A percentile compares a stretch with the other conserved stretches of the same genome.
phyloP scores from a whole-genome alignment of 164 flowering plant genomes.

The Vitis amurensis region DNA sequence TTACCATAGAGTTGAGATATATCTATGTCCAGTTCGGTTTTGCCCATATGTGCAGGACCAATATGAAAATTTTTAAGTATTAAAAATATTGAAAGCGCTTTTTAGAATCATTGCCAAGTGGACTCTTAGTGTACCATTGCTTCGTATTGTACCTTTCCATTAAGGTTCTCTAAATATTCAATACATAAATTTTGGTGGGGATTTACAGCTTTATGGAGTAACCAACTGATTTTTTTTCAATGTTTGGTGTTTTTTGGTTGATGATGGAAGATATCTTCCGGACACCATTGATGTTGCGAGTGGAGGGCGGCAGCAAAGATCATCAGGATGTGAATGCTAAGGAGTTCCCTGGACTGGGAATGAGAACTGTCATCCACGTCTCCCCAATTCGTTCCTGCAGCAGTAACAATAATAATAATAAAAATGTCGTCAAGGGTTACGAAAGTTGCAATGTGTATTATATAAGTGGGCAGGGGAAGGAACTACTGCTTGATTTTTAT shows the following conservation, averaged over 20 bases:
- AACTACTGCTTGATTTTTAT: no score
- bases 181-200: background rate
- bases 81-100: no score
- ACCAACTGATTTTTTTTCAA: background rate
- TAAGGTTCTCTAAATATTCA: background rate
- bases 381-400: conserved; percentile 3
- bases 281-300: conserved; percentile 71
- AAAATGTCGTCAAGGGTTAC: no score
- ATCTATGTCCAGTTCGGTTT: no score
- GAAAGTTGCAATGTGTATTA: no score
- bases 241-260: conserved; percentile 1
- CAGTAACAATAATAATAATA: background rate
- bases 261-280: conserved; percentile 58
- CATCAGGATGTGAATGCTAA: conserved; percentile 70
- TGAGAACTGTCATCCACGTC: background rate
- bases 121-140: no score
- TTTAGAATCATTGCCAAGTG: no score
- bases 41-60: no score
- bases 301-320: conserved; percentile 51
- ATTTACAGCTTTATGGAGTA: background rate
- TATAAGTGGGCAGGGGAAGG: no score
- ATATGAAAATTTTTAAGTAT: no score
- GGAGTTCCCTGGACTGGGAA: background rate
- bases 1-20: no score
- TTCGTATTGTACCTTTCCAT: no score